Percentiles rank a stretch among this genome's conserved stretches.
Conservation (phyloP, 352 stramenopile species). For the Globisporangium paroecandrum region DNA sequence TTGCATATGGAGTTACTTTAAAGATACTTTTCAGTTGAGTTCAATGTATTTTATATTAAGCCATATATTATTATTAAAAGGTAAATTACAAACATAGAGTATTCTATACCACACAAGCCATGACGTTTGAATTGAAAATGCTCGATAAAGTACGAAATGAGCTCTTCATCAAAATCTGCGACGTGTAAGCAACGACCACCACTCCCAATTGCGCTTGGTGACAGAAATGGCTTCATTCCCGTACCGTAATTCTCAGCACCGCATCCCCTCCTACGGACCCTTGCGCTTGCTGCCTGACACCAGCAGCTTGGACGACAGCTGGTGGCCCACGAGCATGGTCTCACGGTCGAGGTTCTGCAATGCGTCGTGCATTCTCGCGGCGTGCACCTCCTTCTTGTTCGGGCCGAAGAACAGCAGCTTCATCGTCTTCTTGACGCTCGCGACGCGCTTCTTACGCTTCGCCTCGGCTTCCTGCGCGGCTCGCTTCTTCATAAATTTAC, state of each 20-base stretch:
- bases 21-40: background rate
- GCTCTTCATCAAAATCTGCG: background rate
- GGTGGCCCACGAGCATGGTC: slow-evolving; percentile 25
- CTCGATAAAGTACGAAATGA: slow-evolving; percentile 1
- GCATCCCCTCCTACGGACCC: background rate
- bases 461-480: slow-evolving; percentile 9
- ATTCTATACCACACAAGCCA: background rate
- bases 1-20: background rate
- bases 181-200: background rate
- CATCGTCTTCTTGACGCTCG: slow-evolving; percentile 18
- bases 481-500: slow-evolving; percentile 15
- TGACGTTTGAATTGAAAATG: slow-evolving; percentile 1
- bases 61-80: background rate
- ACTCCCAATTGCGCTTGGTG: background rate
- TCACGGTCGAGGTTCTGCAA: slow-evolving; percentile 39
- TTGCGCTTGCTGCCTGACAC: background rate
- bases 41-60: background rate
- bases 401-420: slow-evolving; percentile 24
- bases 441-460: slow-evolving; percentile 26
- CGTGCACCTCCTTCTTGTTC: slow-evolving; percentile 29
- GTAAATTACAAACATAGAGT: background rate
- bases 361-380: slow-evolving; percentile 25
- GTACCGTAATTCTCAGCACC: background rate
- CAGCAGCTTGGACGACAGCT: background rate
- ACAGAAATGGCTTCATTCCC: background rate